These are phyloP conservation scores for Chaetomium globosum DNA, from an alignment of 2,329 filamentous ascomycete genomes.

Conservation along the genomic window DNA sequence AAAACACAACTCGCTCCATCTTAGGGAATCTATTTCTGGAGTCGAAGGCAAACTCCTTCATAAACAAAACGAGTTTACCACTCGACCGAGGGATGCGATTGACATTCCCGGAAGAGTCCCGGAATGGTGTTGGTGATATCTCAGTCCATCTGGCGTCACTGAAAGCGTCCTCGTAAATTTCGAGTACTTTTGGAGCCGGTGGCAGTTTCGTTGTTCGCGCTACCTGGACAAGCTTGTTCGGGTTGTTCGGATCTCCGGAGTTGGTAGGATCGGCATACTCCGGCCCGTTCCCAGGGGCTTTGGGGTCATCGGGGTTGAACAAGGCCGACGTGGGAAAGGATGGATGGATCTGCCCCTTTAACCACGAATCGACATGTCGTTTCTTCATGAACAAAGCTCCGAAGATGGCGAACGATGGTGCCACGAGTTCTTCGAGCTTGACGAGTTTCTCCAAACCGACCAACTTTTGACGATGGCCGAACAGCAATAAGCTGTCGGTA, in stretches of 20 bases:
- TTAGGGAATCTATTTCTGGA: background rate
- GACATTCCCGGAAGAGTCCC: no score
- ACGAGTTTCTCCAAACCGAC: background rate
- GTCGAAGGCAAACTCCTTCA: background rate
- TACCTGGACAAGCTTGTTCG: background rate
- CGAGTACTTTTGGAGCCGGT: background rate
- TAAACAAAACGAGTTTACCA: background rate
- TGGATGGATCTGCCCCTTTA: background rate
- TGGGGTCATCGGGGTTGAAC: background rate
- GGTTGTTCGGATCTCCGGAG: background rate
- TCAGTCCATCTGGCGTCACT: background rate
- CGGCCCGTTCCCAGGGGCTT: background rate
- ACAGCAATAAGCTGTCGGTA: background rate
- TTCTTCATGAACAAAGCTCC: background rate
- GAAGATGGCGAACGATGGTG: background rate
- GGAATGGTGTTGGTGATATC: background rate
- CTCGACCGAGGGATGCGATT: background rate
- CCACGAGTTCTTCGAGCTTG: background rate
- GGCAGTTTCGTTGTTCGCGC: background rate
- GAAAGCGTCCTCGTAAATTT: background rate
- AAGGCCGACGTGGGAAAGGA: background rate
- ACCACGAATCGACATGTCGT: background rate
- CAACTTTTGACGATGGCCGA: background rate
- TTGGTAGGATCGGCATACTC: background rate
- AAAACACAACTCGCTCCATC: background rate